phyloP scores from a whole-genome alignment of 257 asterid genomes.

The Nicotiana knightiana region DNA sequence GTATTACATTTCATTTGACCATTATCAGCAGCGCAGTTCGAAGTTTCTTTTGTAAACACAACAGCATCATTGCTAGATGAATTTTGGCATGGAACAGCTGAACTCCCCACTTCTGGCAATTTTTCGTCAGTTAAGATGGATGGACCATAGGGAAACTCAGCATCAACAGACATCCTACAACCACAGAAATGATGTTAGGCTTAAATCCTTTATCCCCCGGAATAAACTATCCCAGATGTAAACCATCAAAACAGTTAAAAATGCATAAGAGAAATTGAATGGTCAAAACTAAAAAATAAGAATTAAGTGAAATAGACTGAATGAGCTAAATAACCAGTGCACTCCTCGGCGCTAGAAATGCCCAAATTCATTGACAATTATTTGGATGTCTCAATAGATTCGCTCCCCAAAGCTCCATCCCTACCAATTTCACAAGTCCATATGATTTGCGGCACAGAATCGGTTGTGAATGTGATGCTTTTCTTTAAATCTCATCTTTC shows the following conservation, averaged over 20 bases:
- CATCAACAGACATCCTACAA: slow-evolving; percentile 13
- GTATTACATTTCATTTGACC: background rate
- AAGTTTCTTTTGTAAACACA: background rate
- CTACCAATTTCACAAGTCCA: background rate
- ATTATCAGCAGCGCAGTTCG: background rate
- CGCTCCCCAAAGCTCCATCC: background rate
- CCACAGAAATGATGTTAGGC: slow-evolving; percentile 3
- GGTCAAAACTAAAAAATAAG: background rate
- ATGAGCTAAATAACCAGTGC: background rate
- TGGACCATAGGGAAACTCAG: slow-evolving; percentile 1
- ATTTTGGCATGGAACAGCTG: background rate
- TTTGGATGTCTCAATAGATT: background rate
- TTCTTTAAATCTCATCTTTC: background rate
- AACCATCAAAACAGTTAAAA: background rate
- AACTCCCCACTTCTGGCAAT: background rate
- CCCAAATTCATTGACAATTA: background rate
- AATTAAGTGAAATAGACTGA: background rate
- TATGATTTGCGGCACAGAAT: background rate
- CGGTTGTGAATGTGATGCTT: background rate
- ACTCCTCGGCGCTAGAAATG: background rate
- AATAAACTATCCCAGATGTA: background rate
- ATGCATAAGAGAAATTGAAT: background rate
- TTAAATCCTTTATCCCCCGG: background rate
- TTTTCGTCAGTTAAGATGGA: background rate
- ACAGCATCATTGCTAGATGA: background rate